These are phyloP conservation scores for Agaricales sp. DNA, from an alignment of 1,284 basidiomycete genomes.

Conservation along the genomic window DNA sequence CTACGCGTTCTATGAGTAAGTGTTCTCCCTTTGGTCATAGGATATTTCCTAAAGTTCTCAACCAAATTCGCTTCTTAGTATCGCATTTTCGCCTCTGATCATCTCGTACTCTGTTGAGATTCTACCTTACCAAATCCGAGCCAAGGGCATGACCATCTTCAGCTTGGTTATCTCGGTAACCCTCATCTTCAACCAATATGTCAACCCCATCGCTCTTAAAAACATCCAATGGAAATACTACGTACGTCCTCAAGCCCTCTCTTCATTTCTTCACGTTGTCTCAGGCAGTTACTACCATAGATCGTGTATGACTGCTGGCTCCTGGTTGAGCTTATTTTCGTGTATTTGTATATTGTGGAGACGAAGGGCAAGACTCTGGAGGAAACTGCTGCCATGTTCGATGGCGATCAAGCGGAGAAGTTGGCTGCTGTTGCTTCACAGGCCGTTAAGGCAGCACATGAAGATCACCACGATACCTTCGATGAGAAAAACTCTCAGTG, in stretches of 20 bases:
- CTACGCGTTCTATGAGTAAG: constrained; percentile 59
- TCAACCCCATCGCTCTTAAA: constrained; percentile 64
- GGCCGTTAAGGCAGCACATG: constrained; percentile 17
- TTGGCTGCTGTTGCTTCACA: constrained; percentile 18
- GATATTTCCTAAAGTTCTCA: no score
- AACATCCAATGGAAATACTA: constrained; percentile 59
- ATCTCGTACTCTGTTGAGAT: constrained; percentile 71
- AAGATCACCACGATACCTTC: constrained; percentile 8
- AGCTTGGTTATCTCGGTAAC: constrained; percentile 56
- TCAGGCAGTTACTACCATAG: constrained; percentile 16
- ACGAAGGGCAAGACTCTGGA: constrained; percentile 65
- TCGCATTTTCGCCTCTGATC: constrained; percentile 67
- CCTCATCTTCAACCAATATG: constrained; percentile 73
- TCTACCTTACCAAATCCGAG: constrained; percentile 59
- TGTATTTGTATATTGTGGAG: constrained; percentile 61
- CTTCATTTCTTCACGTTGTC: background rate
- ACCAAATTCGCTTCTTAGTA: constrained; percentile 22
- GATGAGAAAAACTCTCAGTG: constrained; percentile 21
- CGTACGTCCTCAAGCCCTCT: constrained; percentile 18
- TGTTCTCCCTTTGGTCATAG: constrained; percentile 7
- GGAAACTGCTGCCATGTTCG: constrained; percentile 68
- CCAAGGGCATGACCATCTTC: constrained; percentile 72
- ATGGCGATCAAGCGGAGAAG: constrained; percentile 42
- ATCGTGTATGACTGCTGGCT: constrained; percentile 64
- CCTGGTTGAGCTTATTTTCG: constrained; percentile 48